A percentile compares a stretch with the other conserved stretches of the same genome.
phyloP scores from a whole-genome alignment of 2,329 filamentous ascomycete species.

The Exophiala sp. region DNA sequence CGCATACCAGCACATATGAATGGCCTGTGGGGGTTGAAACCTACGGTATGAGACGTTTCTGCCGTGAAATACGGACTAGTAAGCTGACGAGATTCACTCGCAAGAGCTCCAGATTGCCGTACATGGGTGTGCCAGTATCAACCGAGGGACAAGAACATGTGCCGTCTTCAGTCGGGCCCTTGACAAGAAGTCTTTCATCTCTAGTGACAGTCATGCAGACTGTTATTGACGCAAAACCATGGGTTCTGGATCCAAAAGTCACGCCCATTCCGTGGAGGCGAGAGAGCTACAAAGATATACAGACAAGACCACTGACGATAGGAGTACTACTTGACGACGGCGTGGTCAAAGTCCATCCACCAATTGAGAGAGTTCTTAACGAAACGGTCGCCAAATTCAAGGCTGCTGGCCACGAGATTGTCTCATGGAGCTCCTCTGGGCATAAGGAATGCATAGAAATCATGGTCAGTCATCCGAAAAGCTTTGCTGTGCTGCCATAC shows the following conservation, averaged over 20 bases:
- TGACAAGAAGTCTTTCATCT: conserved; percentile 52
- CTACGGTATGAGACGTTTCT: conserved; percentile 43
- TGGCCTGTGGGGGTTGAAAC: conserved; percentile 51
- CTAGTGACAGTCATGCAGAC: conserved; percentile 41
- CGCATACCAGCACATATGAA: conserved; percentile 49
- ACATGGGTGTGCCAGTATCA: conserved; percentile 57
- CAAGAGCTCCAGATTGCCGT: conserved; percentile 57
- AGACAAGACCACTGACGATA: conserved; percentile 37
- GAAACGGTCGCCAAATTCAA: conserved; percentile 35
- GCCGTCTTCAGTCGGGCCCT: conserved; percentile 59
- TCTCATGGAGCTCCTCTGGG: conserved; percentile 22
- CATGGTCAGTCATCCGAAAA: conserved; percentile 44
- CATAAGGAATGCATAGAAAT: conserved; percentile 24
- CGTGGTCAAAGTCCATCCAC: conserved; percentile 26
- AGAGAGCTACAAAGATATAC: conserved; percentile 42
- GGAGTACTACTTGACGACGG: conserved; percentile 25
- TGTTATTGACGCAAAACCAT: conserved; percentile 45
- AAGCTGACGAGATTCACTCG: background rate
- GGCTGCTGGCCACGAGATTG: conserved; percentile 52
- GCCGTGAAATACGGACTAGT: conserved; percentile 16
- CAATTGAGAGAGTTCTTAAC: conserved; percentile 20
- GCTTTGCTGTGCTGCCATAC: background rate
- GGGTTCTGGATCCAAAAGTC: conserved; percentile 54
- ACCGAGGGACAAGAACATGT: conserved; percentile 64
- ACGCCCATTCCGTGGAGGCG: conserved; percentile 55